Conservation (phyloP, 2,329 filamentous ascomycete genomes). For the Metarhizium humberi region DNA sequence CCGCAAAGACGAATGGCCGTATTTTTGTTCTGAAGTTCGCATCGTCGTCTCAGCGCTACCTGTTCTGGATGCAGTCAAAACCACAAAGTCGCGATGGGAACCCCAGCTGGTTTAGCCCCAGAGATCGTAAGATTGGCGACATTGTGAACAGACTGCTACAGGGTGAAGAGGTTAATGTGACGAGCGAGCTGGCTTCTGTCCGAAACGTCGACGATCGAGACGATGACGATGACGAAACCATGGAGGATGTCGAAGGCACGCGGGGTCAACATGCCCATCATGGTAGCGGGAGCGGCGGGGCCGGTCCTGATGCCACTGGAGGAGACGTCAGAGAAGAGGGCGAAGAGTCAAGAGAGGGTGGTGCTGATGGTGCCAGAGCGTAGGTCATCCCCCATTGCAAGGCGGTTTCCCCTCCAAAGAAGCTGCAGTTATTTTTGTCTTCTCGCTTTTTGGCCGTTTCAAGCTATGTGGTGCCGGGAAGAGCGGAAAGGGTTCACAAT, state of each 20-base stretch:
- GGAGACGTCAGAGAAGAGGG: slow-evolving; percentile 90
- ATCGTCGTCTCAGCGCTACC: slow-evolving; percentile 80
- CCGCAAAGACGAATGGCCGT: slow-evolving; percentile 69
- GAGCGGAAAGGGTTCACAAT: slow-evolving; percentile 6
- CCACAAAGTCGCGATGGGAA: slow-evolving; percentile 62
- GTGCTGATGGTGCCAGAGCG: slow-evolving; percentile 96
- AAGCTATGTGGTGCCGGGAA: slow-evolving; percentile 6
- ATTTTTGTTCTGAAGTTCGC: slow-evolving; percentile 90
- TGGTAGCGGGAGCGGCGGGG: slow-evolving; percentile 63
- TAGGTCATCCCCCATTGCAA: slow-evolving; percentile 57
- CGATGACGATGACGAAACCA: slow-evolving; percentile 48
- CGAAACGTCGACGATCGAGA: slow-evolving; percentile 41
- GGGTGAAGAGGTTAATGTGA: slow-evolving; percentile 79
- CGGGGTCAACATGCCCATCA: slow-evolving; percentile 49
- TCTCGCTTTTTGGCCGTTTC: slow-evolving; percentile 9
- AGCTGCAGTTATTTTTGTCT: slow-evolving; percentile 3
- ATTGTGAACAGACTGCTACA: slow-evolving; percentile 79
- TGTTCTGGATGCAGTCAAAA: slow-evolving; percentile 96
- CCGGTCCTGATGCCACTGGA: slow-evolving; percentile 77
- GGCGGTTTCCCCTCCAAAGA: slow-evolving; percentile 13
- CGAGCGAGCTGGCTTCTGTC: slow-evolving; percentile 59
- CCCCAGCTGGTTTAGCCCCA: slow-evolving; percentile 69
- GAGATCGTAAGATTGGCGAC: slow-evolving; percentile 79
- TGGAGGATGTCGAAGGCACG: slow-evolving; percentile 57
- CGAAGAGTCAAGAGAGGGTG: slow-evolving; percentile 78